These are phyloP conservation scores for Aspergillus sclerotiicarbonarius DNA, from an alignment of 495 filamentous ascomycete genomes.

Conservation along the genomic window DNA sequence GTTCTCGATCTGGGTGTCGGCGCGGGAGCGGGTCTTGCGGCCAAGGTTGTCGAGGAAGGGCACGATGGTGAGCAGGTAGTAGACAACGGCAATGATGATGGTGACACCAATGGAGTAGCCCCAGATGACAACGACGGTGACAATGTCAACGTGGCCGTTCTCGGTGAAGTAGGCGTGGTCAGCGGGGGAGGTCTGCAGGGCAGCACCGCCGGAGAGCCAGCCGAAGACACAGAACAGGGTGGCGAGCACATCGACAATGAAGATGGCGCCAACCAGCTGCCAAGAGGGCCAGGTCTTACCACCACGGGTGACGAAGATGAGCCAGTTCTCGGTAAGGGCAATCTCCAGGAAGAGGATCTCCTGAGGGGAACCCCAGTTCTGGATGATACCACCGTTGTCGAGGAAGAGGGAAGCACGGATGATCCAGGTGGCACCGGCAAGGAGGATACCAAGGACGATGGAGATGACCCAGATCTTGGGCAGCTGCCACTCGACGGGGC, in stretches of 20 bases:
- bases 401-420: conserved; percentile 66
- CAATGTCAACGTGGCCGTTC: conserved; percentile 67
- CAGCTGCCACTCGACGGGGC: conserved; percentile 74
- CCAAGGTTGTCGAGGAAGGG: conserved; percentile 71
- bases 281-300: conserved; percentile 68
- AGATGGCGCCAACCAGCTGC: conserved; percentile 70
- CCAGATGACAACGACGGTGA: conserved; percentile 79
- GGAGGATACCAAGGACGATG: conserved; percentile 62
- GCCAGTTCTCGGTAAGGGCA: conserved; percentile 74
- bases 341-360: conserved; percentile 73
- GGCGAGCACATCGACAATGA: conserved; percentile 66
- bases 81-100: conserved; percentile 74
- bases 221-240: conserved; percentile 74
- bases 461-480: conserved; percentile 79
- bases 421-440: conserved; percentile 68
- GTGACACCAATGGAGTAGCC: conserved; percentile 74
- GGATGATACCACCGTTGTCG: conserved; percentile 66
- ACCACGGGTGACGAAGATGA: conserved; percentile 77
- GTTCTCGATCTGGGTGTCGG: conserved; percentile 80
- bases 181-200: conserved; percentile 43
- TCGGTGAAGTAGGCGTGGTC: conserved; percentile 46
- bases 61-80: conserved; percentile 70
- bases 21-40: conserved; percentile 70
- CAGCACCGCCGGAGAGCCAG: conserved; percentile 57
- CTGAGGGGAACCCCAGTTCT: conserved; percentile 70